These are phyloP conservation scores for Talaromyces adpressus DNA, from an alignment of 495 filamentous ascomycete genomes.

Conservation along the genomic window DNA sequence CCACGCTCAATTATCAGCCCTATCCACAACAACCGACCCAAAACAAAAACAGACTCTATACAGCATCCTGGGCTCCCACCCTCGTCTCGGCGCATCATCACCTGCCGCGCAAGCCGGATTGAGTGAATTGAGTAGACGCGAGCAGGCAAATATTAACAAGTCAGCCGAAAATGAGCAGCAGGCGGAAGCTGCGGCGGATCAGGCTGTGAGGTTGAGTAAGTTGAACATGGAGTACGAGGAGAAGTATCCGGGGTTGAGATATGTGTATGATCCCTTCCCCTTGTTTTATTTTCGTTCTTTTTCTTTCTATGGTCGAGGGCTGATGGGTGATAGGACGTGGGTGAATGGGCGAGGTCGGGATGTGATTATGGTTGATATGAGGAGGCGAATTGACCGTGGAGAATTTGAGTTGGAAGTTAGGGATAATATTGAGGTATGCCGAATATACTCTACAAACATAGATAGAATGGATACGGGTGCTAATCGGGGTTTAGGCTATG, in stretches of 20 bases:
- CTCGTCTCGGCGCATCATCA: slow-evolving; percentile 63
- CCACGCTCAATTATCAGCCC: slow-evolving; percentile 43
- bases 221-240: slow-evolving; percentile 81
- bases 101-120: slow-evolving; percentile 48
- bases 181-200: slow-evolving; percentile 45
- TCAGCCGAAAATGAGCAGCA: slow-evolving; percentile 21
- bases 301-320: background rate
- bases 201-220: slow-evolving; percentile 34
- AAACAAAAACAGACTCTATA: slow-evolving; percentile 51
- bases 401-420: slow-evolving; percentile 60
- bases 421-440: slow-evolving; percentile 68
- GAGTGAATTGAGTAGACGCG: slow-evolving; percentile 66
- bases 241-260: slow-evolving; percentile 75
- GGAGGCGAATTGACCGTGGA: slow-evolving; percentile 60
- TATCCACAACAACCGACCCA: slow-evolving; percentile 40
- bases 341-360: slow-evolving; percentile 73
- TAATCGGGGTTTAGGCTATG: slow-evolving; percentile 47
- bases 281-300: background rate
- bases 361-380: slow-evolving; percentile 82
- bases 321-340: slow-evolving; percentile 53
- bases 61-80: slow-evolving; percentile 78
- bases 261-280: slow-evolving; percentile 53
- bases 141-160: slow-evolving; percentile 66
- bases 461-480: too few species aligned
- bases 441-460: background rate